phyloP scores from a whole-genome alignment of 148 eudicot species.

The Cornus florida region DNA sequence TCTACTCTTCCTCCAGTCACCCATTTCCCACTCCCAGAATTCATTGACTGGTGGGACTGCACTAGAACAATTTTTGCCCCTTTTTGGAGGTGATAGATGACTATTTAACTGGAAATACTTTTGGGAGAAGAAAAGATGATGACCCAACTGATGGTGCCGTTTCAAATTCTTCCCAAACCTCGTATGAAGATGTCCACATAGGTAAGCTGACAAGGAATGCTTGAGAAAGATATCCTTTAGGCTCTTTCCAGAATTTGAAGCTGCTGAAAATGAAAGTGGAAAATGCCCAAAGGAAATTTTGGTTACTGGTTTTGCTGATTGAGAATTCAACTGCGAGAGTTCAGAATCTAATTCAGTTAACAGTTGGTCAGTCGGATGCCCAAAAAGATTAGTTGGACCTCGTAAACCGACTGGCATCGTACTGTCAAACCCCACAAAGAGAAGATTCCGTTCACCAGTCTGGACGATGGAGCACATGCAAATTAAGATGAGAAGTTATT shows the following conservation, averaged over 20 bases:
- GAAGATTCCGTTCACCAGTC: slow-evolving; percentile 72
- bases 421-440: slow-evolving; percentile 86
- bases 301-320: slow-evolving; percentile 51
- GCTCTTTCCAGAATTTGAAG: slow-evolving; percentile 68
- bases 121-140: slow-evolving; percentile 17
- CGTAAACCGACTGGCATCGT: slow-evolving; percentile 77
- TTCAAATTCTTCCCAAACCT: slow-evolving; percentile 80
- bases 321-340: slow-evolving; percentile 71
- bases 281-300: slow-evolving; percentile 89
- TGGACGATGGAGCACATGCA: slow-evolving; percentile 38
- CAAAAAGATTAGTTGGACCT: slow-evolving; percentile 94
- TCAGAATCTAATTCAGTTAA: slow-evolving; percentile 64
- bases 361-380: slow-evolving; percentile 79
- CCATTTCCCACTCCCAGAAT: slow-evolving; percentile 99
- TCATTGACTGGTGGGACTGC: slow-evolving; percentile 34
- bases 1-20: slow-evolving; percentile 87
- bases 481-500: not conserved
- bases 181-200: slow-evolving; percentile 90
- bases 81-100: slow-evolving; percentile 30
- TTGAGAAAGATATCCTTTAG: slow-evolving; percentile 65
- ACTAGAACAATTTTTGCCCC: slow-evolving; percentile 32
- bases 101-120: slow-evolving; percentile 53
- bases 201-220: slow-evolving; percentile 69
- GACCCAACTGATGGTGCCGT: slow-evolving; percentile 56
- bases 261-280: slow-evolving; percentile 81